A percentile compares a stretch with the other conserved stretches of the same genome.
Conservation (phyloP, 202 grass and related monocot genomes). For the Schoenoplectus tabernaemontani region DNA sequence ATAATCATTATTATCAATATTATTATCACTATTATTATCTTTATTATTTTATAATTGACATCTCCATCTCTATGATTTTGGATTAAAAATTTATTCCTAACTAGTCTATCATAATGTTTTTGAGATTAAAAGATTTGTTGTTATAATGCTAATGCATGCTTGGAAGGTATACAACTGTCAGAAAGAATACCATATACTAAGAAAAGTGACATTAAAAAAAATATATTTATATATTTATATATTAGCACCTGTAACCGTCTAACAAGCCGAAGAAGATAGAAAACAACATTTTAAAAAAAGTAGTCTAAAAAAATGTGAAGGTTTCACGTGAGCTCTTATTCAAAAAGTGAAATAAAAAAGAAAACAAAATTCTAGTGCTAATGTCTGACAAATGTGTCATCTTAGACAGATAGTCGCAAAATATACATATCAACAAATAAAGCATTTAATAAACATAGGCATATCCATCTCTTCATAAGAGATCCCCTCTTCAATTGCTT, state of each 20-base stretch:
- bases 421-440: slow-evolving; percentile 32
- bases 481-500: slow-evolving; percentile 7
- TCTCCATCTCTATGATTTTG: too few relatives aligned
- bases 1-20: too few relatives aligned
- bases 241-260: neutral
- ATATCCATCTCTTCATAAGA: neutral
- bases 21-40: too few relatives aligned
- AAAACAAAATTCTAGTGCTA: slow-evolving; percentile 16
- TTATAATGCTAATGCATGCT: too few relatives aligned
- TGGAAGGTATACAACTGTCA: neutral
- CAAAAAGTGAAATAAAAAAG: neutral
- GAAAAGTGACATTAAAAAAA: slow-evolving; percentile 3
- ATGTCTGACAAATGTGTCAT: slow-evolving; percentile 9
- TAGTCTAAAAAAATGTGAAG: neutral
- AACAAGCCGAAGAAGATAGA: neutral
- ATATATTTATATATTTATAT: neutral
- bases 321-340: slow-evolving; percentile 22
- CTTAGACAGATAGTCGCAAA: slow-evolving; percentile 3
- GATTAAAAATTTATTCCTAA: too few relatives aligned
- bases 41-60: too few relatives aligned
- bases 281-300: neutral
- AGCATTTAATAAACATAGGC: slow-evolving; percentile 1
- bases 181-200: neutral
- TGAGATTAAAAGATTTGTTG: too few relatives aligned
- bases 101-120: too few relatives aligned